Percentiles rank a stretch among this genome's conserved stretches.
phyloP scores from a whole-genome alignment of 2,329 filamentous ascomycete species.

The Colletotrichum euphorbiae region DNA sequence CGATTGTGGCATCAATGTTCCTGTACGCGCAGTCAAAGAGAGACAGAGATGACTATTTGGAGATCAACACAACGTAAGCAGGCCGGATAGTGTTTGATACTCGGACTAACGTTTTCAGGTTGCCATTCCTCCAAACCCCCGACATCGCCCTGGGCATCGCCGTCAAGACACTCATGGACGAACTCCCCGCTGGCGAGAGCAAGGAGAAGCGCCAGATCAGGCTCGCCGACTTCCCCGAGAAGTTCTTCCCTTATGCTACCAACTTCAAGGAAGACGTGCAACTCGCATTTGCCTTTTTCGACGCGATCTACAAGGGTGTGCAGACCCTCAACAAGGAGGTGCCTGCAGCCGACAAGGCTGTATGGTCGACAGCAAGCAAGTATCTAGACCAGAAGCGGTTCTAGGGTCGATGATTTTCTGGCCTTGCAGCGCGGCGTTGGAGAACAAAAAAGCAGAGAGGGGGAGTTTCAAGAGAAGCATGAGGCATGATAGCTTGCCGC shows the following conservation, averaged over 20 bases:
- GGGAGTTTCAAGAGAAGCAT: constrained; percentile 20
- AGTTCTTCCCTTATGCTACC: constrained; percentile 69
- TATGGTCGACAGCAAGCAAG: constrained; percentile 66
- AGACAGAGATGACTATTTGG: constrained; percentile 72
- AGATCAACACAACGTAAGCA: constrained; percentile 78
- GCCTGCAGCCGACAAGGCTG: constrained; percentile 57
- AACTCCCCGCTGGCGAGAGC: constrained; percentile 71
- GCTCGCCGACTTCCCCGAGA: constrained; percentile 62
- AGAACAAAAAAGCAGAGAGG: constrained; percentile 40
- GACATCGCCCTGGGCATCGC: constrained; percentile 84
- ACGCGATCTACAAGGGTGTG: constrained; percentile 68
- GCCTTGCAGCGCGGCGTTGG: constrained; percentile 39
- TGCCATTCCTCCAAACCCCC: constrained; percentile 77
- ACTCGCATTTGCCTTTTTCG: constrained; percentile 68
- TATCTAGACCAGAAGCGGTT: constrained; percentile 62
- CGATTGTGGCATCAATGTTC: constrained; percentile 82
- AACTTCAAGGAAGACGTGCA: constrained; percentile 70
- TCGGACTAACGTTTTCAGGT: constrained; percentile 49
- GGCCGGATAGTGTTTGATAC: constrained; percentile 34
- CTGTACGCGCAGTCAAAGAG: constrained; percentile 83
- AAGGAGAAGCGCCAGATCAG: constrained; percentile 58
- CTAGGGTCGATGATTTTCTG: constrained; percentile 42
- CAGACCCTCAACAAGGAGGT: constrained; percentile 64
- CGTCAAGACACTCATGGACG: constrained; percentile 82
- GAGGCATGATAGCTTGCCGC: constrained; percentile 14